Conservation (phyloP, 2,329 filamentous ascomycete species). For the Metarhizium guizhouense region DNA sequence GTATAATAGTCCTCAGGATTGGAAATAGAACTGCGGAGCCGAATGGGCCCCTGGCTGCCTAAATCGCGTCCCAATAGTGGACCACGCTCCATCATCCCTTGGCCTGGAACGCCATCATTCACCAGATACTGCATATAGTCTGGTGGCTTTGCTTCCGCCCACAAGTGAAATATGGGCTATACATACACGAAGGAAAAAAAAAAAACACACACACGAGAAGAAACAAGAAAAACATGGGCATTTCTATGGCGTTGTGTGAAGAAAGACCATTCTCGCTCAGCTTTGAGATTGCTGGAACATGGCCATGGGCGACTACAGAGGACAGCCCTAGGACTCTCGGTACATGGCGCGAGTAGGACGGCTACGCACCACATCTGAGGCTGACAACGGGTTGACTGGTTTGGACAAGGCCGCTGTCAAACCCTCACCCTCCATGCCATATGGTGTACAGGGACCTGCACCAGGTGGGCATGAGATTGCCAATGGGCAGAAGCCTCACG, state of each 20-base stretch:
- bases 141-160: background rate
- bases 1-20: background rate
- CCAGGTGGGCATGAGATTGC: background rate
- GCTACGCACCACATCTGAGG: background rate
- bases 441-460: background rate
- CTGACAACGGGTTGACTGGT: too few relatives aligned
- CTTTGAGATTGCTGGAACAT: background rate
- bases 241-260: background rate
- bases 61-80: background rate
- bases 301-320: background rate
- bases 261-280: background rate
- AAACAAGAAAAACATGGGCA: background rate
- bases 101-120: background rate
- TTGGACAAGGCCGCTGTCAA: too few relatives aligned
- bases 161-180: background rate
- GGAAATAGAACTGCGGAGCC: background rate
- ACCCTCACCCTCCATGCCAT: too few relatives aligned
- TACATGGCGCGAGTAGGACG: background rate
- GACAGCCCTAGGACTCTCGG: background rate
- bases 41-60: background rate
- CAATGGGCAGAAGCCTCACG: background rate
- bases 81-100: background rate
- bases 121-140: background rate
- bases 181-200: too few relatives aligned
- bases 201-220: too few relatives aligned